phyloP scores from a whole-genome alignment of 2,329 filamentous ascomycete genomes.

The Hypoxylon sp. region DNA sequence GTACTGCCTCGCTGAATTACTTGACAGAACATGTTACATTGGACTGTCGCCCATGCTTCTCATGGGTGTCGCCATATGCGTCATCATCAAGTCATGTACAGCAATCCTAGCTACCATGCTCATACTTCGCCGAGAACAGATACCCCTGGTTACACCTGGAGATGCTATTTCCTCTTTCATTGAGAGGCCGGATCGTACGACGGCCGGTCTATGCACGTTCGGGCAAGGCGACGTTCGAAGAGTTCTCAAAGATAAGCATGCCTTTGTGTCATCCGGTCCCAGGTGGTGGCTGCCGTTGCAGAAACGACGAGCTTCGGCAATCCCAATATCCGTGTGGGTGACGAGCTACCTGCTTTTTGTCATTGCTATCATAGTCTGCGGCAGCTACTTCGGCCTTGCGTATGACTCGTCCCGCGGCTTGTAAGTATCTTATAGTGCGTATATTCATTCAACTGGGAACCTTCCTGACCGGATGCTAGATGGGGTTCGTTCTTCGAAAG shows the following conservation, averaged over 20 bases:
- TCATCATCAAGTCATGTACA: conserved; percentile 57
- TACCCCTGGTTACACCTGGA: conserved; percentile 29
- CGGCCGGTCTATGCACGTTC: conserved; percentile 24
- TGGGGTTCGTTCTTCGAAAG: conserved; percentile 32
- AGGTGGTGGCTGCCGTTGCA: conserved; percentile 19
- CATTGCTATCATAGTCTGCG: conserved; percentile 22
- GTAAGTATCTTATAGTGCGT: neutral
- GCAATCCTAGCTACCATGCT: conserved; percentile 51
- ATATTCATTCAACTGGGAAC: conserved; percentile 1
- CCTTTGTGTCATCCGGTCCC: conserved; percentile 20
- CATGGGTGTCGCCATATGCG: conserved; percentile 46
- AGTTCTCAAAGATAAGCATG: neutral
- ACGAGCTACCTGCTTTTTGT: conserved; percentile 39
- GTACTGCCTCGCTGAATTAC: conserved; percentile 42
- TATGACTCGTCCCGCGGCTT: neutral
- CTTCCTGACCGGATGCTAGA: neutral
- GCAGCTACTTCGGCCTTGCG: neutral
- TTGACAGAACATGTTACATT: conserved; percentile 39
- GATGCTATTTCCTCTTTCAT: conserved; percentile 40
- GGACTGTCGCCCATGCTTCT: conserved; percentile 40
- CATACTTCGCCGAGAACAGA: conserved; percentile 50
- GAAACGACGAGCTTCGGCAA: conserved; percentile 21
- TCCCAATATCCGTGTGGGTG: conserved; percentile 38
- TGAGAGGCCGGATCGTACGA: conserved; percentile 22
- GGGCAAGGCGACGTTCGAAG: conserved; percentile 32